Evolutionary conservation across 2,329 filamentous ascomycete species (phyloP), one percentile per base, ranked within the genome.

Genomic region (Penicillium corylophilum): DNA sequence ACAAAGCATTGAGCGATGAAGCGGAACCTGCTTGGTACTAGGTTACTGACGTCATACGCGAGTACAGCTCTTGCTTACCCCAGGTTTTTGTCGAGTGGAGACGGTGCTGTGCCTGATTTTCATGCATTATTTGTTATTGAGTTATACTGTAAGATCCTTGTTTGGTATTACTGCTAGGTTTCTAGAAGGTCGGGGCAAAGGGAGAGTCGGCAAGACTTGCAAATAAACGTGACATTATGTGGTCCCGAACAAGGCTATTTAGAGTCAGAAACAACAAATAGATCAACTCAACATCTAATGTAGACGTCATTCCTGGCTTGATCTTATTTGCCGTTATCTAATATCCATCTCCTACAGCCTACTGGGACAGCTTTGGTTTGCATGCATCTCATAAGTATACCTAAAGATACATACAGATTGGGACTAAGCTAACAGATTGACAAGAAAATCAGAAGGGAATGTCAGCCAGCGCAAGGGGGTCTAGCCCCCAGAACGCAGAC

Each of bases 401-500:
- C 53, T 48, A 46, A 41, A 55, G 51, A 46, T 49, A 56, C 53
- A 54, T 50, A 51, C 53, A 57, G n/a, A 46, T 46, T 48, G 46
- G 24, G 46, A 53, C 53, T 57, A 43, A 51, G 38, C 42, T 55
- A 50, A 51, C 50, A 54, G 51, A 53, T 54, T 44, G 44, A 53
- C 42, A 44, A 50, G 26, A 46, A 57, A 56, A 48, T 48, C 44
- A 61, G 51, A 60, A 56, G 47, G 55, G 46, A 63, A 59, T 46
- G 54, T 61, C 63, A 51, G 56, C 63, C 62, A 61, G 59, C 51
- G 57, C 46, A 36, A 56, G 48, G 52, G 26, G 61, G 59, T 46
- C 55, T 68, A 60, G 66, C 76, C 74, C 73, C 55, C 66, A 68
- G 70, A 69, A 71, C 69, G 69, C 48, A 68, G 59, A 64, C 70